Percentiles rank a stretch among this genome's conserved stretches.
phyloP scores from a whole-genome alignment of 805 yeast species.

The Wickerhamiella kurtzmanii region DNA sequence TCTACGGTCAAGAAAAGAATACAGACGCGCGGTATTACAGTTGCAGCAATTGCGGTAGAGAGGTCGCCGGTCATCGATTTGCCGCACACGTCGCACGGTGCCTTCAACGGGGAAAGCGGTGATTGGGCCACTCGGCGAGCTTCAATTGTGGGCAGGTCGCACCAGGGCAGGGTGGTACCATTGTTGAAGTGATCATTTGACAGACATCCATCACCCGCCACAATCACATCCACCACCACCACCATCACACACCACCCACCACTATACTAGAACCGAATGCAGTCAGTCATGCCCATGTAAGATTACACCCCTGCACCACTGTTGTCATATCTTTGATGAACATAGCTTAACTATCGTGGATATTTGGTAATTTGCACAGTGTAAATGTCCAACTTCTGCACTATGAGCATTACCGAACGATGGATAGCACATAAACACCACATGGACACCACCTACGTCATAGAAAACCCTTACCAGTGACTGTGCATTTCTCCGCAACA shows the following conservation, averaged over 20 bases:
- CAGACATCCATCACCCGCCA: too few relatives aligned
- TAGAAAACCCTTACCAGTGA: too few relatives aligned
- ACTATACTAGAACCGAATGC: not conserved
- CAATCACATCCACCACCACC: not conserved
- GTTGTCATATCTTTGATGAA: too few relatives aligned
- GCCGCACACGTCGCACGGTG: constrained; percentile 91
- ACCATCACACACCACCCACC: not conserved
- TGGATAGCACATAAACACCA: too few relatives aligned
- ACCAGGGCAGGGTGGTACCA: not conserved
- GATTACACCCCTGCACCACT: too few relatives aligned
- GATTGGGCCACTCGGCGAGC: not conserved
- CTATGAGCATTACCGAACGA: too few relatives aligned
- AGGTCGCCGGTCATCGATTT: constrained; percentile 80
- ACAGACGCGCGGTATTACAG: constrained; percentile 52
- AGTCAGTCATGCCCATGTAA: not conserved
- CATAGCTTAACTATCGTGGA: too few relatives aligned
- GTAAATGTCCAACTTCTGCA: too few relatives aligned
- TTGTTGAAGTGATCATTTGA: not conserved
- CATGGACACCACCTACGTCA: too few relatives aligned
- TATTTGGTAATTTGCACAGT: too few relatives aligned
- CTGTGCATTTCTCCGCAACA: too few relatives aligned
- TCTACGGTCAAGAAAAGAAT: constrained; percentile 29
- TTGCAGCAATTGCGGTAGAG: constrained; percentile 73
- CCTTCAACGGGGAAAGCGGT: constrained; percentile 40
- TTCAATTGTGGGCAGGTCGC: not conserved